Conservation (phyloP, 2,329 filamentous ascomycete genomes). For the Ophiocordyceps unilateralis region DNA sequence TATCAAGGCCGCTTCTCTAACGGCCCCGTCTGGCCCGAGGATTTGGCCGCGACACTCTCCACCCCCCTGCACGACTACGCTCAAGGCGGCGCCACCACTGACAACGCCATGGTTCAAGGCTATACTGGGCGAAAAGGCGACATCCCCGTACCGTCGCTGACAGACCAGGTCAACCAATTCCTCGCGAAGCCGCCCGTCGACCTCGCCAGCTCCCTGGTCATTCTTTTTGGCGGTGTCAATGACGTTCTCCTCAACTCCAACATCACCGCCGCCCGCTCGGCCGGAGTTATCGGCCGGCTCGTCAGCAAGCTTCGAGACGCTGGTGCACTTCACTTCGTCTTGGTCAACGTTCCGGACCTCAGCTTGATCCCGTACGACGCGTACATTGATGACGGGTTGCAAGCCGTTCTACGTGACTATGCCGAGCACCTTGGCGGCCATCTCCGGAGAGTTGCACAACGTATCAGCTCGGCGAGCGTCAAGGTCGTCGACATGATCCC, state of each 20-base stretch:
- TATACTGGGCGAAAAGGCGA: not conserved
- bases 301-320: not conserved
- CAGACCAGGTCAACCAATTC: not conserved
- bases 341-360: not conserved
- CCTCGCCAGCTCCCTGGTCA: not conserved
- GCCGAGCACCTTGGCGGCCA: not conserved
- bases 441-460: not conserved
- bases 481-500: not conserved
- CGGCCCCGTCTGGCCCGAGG: not conserved
- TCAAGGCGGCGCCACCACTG: not conserved
- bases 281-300: not conserved
- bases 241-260: not conserved
- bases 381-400: not conserved
- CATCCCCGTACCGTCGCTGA: not conserved
- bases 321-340: not conserved
- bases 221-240: not conserved
- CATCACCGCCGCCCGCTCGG: not conserved
- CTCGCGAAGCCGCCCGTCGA: not conserved
- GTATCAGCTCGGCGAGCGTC: not conserved
- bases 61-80: not conserved
- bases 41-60: not conserved
- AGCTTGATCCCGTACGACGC: not conserved
- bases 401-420: not conserved
- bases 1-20: not conserved
- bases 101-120: not conserved